A percentile compares a stretch with the other conserved stretches of the same genome.
These are phyloP conservation scores for Ophiobolus disseminans DNA, from an alignment of 2,329 filamentous ascomycete genomes.

Conservation along the genomic window DNA sequence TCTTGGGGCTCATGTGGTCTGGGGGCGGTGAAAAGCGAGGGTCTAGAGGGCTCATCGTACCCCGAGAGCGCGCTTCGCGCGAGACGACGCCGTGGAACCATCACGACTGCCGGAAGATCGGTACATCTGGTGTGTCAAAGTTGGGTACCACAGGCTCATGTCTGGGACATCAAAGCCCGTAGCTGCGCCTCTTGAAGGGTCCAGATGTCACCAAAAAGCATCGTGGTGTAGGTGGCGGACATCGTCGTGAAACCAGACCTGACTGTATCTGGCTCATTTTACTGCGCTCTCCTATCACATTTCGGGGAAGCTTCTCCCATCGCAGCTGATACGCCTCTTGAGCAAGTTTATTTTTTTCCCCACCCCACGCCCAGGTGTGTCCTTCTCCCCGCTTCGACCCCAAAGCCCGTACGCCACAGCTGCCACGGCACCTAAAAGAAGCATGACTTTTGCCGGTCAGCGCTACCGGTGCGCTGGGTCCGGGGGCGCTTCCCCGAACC, in stretches of 20 bases:
- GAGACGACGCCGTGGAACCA: background rate
- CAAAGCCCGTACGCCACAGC: constrained; percentile 16
- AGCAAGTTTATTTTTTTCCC: constrained; percentile 17
- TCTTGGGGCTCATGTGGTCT: constrained; percentile 1
- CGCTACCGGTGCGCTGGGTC: constrained; percentile 28
- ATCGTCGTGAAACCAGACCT: constrained; percentile 8
- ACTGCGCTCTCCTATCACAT: constrained; percentile 10
- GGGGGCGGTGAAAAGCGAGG: constrained; percentile 5
- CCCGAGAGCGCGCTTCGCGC: constrained; percentile 2
- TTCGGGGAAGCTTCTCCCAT: constrained; percentile 5
- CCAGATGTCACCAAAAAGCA: background rate
- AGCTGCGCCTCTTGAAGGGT: background rate
- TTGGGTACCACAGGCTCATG: background rate
- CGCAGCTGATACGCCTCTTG: constrained; percentile 9
- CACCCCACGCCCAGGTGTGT: constrained; percentile 20
- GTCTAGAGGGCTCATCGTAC: background rate
- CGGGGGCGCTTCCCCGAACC: constrained; percentile 30
- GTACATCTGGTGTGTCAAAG: background rate
- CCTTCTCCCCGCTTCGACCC: constrained; percentile 18
- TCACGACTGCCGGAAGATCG: constrained; percentile 1
- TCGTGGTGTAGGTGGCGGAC: background rate
- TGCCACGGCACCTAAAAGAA: constrained; percentile 19
- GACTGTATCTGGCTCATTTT: background rate
- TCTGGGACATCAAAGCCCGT: background rate
- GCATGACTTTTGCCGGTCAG: constrained; percentile 22